Evolutionary conservation across 23 red algal genomes (phyloP).

Genomic region (Gracilaria vermiculophylla): DNA sequence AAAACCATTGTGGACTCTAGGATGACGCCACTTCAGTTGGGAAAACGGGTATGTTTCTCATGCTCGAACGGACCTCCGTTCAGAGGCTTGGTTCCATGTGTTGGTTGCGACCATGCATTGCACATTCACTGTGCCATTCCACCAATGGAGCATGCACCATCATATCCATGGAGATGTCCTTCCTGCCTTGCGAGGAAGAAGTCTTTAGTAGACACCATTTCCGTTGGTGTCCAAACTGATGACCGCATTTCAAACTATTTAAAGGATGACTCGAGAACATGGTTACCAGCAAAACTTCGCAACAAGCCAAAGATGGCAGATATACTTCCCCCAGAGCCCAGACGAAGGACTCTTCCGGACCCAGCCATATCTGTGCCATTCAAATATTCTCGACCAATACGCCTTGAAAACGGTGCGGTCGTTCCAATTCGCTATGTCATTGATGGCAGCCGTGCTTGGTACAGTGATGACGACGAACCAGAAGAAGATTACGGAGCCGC

Average conservation of each 20-base stretch:
- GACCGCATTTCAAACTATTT: constrained; percentile 57
- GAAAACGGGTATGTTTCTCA: constrained; percentile 8
- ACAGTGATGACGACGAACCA: constrained; percentile 51
- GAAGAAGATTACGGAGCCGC: constrained; percentile 30
- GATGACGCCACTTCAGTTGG: background rate
- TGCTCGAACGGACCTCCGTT: background rate
- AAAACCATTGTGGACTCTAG: background rate
- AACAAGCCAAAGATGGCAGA: constrained; percentile 51
- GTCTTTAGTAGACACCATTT: background rate
- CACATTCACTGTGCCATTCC: constrained; percentile 60
- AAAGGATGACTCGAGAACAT: constrained; percentile 31
- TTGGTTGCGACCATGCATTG: constrained; percentile 14
- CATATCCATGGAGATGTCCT: constrained; percentile 56
- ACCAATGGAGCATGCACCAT: constrained; percentile 11
- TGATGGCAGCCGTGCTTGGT: constrained; percentile 10
- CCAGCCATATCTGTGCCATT: constrained; percentile 11
- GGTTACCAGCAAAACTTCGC: constrained; percentile 63
- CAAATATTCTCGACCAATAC: constrained; percentile 18
- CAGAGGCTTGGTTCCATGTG: constrained; percentile 20
- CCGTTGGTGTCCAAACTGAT: constrained; percentile 52
- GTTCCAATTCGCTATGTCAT: constrained; percentile 61
- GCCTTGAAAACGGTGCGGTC: constrained; percentile 30
- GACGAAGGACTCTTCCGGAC: background rate
- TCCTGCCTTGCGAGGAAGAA: constrained; percentile 9
- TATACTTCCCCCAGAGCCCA: constrained; percentile 46